These are phyloP conservation scores for Selaginella moellendorffii DNA, from an alignment of 75 land plant genomes.

Conservation along the genomic window DNA sequence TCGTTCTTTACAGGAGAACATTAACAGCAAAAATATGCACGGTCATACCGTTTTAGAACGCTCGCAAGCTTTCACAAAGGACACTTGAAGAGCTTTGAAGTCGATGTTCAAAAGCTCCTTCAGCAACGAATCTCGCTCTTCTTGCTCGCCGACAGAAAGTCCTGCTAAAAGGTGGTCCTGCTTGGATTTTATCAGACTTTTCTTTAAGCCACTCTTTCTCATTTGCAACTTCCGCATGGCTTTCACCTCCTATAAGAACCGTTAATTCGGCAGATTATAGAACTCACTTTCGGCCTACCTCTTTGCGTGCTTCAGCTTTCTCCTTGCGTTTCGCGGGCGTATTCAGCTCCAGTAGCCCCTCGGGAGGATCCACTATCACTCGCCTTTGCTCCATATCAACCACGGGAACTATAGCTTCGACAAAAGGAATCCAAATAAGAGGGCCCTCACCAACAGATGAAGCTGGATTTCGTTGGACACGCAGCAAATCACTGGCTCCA, in stretches of 20 bases:
- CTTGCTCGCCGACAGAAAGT: not conserved
- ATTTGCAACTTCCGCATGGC: not conserved
- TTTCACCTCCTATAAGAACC: not conserved
- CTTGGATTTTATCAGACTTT: not conserved
- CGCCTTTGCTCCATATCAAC: conserved; percentile 53
- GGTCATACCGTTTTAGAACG: not conserved
- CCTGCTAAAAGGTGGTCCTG: conserved; percentile 3
- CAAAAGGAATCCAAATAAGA: conserved; percentile 81
- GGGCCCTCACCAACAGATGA: conserved; percentile 12
- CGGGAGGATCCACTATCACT: conserved; percentile 71
- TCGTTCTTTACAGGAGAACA: not conserved
- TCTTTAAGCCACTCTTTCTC: not conserved
- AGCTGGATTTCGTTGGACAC: conserved; percentile 19
- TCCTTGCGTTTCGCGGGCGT: conserved; percentile 35
- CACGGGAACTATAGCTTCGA: conserved; percentile 74
- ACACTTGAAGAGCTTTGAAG: conserved; percentile 2
- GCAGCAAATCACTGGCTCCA: conserved; percentile 74
- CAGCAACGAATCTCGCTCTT: not conserved
- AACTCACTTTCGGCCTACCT: conserved; percentile 25
- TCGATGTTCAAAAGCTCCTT: conserved; percentile 1
- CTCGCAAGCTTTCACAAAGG: not conserved
- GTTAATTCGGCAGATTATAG: not conserved
- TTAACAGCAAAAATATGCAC: not conserved
- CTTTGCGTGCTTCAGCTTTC: conserved; percentile 48
- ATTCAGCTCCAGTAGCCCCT: conserved; percentile 81